Evolutionary conservation across 805 yeast species (phyloP), one percentile per base, ranked within the genome.

Genomic region (Yarrowia sp.): DNA sequence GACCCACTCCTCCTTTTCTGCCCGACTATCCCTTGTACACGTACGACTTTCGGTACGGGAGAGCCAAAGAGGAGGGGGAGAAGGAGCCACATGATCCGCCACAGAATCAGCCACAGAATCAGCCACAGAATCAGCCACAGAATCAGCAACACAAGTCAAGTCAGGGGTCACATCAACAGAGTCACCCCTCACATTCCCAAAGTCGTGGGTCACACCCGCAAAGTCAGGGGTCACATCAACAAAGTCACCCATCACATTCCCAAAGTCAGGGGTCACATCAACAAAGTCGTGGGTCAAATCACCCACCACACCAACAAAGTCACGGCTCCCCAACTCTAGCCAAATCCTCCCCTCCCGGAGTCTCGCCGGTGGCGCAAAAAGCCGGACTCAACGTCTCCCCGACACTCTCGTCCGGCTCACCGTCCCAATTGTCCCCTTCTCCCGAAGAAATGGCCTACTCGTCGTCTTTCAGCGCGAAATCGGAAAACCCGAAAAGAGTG

Each of bases 371-470:
- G 30, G 17, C 30, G 1, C 56, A 52, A 14, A 52, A 52, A 10
- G 43, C 58, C 3, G 43, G 43, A 3, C 42, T 38, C 34, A 55
- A 55, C 19, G 20, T 55, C 19, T 39, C 46, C n/a, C 61, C 61
- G n/a, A 55, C 61, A 1, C 43, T 38, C 12, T 52, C 61, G 24
- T 24, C 46, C 15, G 36, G 61, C 46, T 13, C 36, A 14, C 46
- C 61, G 13, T 24, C 46, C 12, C 61, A 39, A 6, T 46, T 4
- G 24, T 39, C 61, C 3, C 61, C 61, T 9, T 39, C 44, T 1
- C 61, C 61, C 0, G 61, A 55, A 12, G 61, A 55, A n/a, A 55
- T 55, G 61, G 61, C 61, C 10, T 55, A 55, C 38, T 55, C 61
- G 20, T 55, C 61, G 46, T 55, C 61, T 15, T 55, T 55, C 38